These are phyloP conservation scores for Penicillium sp. DNA, from an alignment of 2,329 filamentous ascomycete genomes.

Conservation along the genomic window DNA sequence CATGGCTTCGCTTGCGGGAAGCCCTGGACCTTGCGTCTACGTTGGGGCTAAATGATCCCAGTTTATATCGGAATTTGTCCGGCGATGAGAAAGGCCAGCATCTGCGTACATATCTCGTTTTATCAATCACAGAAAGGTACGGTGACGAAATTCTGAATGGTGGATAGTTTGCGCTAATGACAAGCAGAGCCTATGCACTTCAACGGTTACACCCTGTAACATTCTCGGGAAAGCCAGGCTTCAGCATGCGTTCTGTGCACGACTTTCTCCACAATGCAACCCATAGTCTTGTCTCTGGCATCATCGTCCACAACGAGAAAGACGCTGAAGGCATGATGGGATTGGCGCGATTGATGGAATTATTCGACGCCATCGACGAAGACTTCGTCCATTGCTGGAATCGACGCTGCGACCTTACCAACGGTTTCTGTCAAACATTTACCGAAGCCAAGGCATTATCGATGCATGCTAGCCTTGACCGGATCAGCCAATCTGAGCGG, in stretches of 20 bases:
- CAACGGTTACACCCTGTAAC: constrained; percentile 44
- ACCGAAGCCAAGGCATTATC: constrained; percentile 58
- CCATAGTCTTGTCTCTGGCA: constrained; percentile 37
- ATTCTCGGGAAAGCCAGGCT: constrained; percentile 42
- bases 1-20: constrained; percentile 75
- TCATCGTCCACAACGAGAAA: constrained; percentile 45
- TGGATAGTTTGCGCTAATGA: constrained; percentile 2
- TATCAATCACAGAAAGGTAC: constrained; percentile 39
- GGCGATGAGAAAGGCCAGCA: constrained; percentile 41
- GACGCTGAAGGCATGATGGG: constrained; percentile 46
- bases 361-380: constrained; percentile 46
- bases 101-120: constrained; percentile 36
- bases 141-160: neutral
- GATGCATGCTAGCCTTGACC: constrained; percentile 36
- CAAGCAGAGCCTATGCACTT: constrained; percentile 41
- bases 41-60: constrained; percentile 41
- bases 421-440: constrained; percentile 63
- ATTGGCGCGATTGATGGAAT: constrained; percentile 44
- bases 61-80: constrained; percentile 37
- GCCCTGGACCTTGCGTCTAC: constrained; percentile 50
- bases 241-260: constrained; percentile 41
- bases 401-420: constrained; percentile 58
- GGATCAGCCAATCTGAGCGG: constrained; percentile 34
- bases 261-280: constrained; percentile 40
- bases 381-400: constrained; percentile 47